A percentile compares a stretch with the other conserved stretches of the same genome.
Evolutionary conservation across 768 basidiomycete species (phyloP).

Genomic region (Hypholoma sublateritium): DNA sequence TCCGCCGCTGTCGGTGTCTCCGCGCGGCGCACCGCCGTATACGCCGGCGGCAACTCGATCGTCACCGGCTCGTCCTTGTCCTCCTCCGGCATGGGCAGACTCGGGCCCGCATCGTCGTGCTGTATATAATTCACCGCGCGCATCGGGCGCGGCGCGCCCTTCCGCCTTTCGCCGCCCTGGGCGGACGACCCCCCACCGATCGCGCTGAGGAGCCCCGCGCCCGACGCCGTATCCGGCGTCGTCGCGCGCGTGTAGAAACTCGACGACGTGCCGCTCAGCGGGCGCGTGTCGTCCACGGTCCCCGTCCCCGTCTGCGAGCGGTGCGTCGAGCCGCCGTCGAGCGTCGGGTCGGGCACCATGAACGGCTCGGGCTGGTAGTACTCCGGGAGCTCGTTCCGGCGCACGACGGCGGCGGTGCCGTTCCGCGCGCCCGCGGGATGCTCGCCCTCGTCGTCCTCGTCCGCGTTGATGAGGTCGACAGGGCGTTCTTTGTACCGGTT

Average conservation of each 20-base stretch:
- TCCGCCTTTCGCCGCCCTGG: conserved; percentile 32
- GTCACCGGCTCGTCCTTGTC: conserved; percentile 59
- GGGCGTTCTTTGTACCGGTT: conserved; percentile 53
- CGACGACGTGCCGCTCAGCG: conserved; percentile 39
- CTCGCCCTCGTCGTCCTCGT: conserved; percentile 51
- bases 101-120: conserved; percentile 80
- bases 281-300: conserved; percentile 23
- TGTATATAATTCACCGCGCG: conserved; percentile 80
- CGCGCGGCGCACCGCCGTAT: conserved; percentile 55
- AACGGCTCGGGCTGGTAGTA: conserved; percentile 79
- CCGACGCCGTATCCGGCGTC: conserved; percentile 39
- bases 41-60: conserved; percentile 82
- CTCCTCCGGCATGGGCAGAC: conserved; percentile 26
- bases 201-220: conserved; percentile 13
- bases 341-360: conserved; percentile 63
- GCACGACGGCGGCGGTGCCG: neutral
- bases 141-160: conserved; percentile 52
- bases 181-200: conserved; percentile 25
- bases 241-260: conserved; percentile 40
- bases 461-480: conserved; percentile 65
- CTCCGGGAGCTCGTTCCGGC: conserved; percentile 56
- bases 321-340: conserved; percentile 27
- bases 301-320: conserved; percentile 23
- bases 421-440: conserved; percentile 13
- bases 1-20: neutral